Percentiles rank a stretch among this genome's conserved stretches.
Evolutionary conservation across 1,139 yeast species (phyloP).

Genomic region (Suhomyces yuchorum): DNA sequence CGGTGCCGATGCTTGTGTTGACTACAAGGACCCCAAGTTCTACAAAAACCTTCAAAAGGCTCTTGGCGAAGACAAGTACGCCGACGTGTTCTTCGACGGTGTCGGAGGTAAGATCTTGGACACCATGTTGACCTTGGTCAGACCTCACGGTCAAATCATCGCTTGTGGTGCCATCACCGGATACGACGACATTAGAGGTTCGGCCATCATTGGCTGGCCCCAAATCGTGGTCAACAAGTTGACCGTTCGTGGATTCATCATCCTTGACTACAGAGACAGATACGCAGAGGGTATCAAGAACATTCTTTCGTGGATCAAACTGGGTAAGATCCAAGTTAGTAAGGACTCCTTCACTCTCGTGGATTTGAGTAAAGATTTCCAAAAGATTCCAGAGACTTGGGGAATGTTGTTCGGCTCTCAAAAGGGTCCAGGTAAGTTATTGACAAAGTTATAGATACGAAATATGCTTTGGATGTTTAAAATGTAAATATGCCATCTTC

Average conservation of each 20-base stretch:
- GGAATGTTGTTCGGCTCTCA: constrained; percentile 37
- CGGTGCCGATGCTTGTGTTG: constrained; percentile 44
- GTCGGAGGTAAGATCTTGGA: constrained; percentile 30
- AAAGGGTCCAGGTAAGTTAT: constrained; percentile 34
- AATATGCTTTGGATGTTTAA: background rate
- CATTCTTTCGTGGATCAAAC: constrained; percentile 23
- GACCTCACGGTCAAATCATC: constrained; percentile 26
- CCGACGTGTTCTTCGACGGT: constrained; percentile 36
- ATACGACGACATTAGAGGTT: constrained; percentile 35
- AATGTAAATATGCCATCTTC: too few relatives aligned
- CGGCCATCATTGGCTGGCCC: constrained; percentile 26
- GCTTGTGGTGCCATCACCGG: constrained; percentile 38
- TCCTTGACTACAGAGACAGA: constrained; percentile 21
- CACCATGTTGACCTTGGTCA: constrained; percentile 21
- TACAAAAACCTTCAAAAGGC: constrained; percentile 44
- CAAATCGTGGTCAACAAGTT: constrained; percentile 29
- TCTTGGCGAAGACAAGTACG: constrained; percentile 28
- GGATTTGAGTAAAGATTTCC: constrained; percentile 36
- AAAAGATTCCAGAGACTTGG: constrained; percentile 48
- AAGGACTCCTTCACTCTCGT: constrained; percentile 33
- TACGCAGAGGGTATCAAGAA: constrained; percentile 18
- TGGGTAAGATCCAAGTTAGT: constrained; percentile 23
- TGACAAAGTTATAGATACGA: constrained; percentile 23
- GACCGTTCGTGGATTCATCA: constrained; percentile 25
- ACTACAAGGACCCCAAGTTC: constrained; percentile 54